Evolutionary conservation across 2,329 filamentous ascomycete species (phyloP).

Genomic region (Mollisia scopiformis): DNA sequence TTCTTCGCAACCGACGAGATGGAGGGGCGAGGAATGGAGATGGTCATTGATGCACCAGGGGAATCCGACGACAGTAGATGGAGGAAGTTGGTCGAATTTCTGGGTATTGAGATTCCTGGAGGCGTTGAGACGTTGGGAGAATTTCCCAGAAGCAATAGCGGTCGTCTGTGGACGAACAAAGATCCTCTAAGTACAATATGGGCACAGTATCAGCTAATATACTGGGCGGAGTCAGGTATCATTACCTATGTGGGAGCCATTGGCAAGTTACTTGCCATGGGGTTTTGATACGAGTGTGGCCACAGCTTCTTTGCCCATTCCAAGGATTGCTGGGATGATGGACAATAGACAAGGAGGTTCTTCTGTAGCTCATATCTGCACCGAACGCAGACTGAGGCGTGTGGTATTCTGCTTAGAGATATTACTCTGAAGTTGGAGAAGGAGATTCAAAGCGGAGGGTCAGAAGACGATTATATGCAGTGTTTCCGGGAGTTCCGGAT

Average conservation of each 20-base stretch:
- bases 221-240: background rate
- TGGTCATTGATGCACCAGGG: slow-evolving; percentile 7
- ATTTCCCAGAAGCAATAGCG: slow-evolving; percentile 12
- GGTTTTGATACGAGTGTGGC: background rate
- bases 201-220: background rate
- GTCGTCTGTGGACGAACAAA: background rate
- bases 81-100: slow-evolving; percentile 5
- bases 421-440: too few relatives aligned
- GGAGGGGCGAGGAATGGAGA: slow-evolving; percentile 5
- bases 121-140: slow-evolving; percentile 3
- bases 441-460: too few relatives aligned
- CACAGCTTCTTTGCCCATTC: too few relatives aligned
- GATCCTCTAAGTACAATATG: background rate
- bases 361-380: too few relatives aligned
- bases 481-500: too few relatives aligned
- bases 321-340: too few relatives aligned
- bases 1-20: slow-evolving; percentile 7
- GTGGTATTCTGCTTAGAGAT: too few relatives aligned
- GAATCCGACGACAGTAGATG: slow-evolving; percentile 4
- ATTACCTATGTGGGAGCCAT: background rate
- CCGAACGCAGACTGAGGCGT: too few relatives aligned
- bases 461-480: too few relatives aligned
- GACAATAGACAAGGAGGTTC: too few relatives aligned
- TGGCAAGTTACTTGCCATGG: background rate
- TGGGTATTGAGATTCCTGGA: background rate